Base-by-base conservation (phyloP, 78 protist genomes). In the Dictyostelium firmibasis region DNA sequence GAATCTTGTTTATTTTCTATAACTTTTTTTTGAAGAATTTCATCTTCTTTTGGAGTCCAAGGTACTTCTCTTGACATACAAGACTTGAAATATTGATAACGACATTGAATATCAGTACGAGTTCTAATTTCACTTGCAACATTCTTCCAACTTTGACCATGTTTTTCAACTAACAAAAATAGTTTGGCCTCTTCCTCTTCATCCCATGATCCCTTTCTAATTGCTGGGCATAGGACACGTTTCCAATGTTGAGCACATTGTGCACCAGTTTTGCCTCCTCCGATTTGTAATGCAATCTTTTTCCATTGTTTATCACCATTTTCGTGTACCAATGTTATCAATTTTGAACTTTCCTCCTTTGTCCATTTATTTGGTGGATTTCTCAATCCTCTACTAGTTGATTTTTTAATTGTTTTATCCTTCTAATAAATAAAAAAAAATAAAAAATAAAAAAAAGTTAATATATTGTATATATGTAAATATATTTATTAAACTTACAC, bases 231-330 rank as follows among this genome's bases (percentile, higher is more conserved):
- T 27, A 87, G 27, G 4, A 87, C 93, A 35, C 93, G 25, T 43
- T 87, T 87, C 93, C 93, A 87, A 67, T 87, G 93, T 87, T 87
- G 93, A 20, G 93, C 93, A 87, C 93, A 87, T 62, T 87, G 93
- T 10, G 93, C 93, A 41, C 93, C 93, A 7, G 93, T 87, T 67
- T 87, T 87, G 0, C 93, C 93, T 3, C 93, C 93, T 38, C 93
- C 93, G 78, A 87, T 87, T 67, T 87, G 93, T 33, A 77, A 60
- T 23, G 93, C 93, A 87, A 87, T 87, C 85, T 87, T 86, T 78
- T 87, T 87, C 93, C 93, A 87, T 87, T 87, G 93, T 78, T 87
- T 87, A 78, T 87, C 93, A 64, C 93, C 93, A 78, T 87, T 82
- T 43, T 87, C 93, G 31, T 87, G 93, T 5, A 87, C 93, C 43